A percentile compares a stretch with the other conserved stretches of the same genome.
phyloP scores from a whole-genome alignment of 2,329 filamentous ascomycete species.

The Triangularia setosa region DNA sequence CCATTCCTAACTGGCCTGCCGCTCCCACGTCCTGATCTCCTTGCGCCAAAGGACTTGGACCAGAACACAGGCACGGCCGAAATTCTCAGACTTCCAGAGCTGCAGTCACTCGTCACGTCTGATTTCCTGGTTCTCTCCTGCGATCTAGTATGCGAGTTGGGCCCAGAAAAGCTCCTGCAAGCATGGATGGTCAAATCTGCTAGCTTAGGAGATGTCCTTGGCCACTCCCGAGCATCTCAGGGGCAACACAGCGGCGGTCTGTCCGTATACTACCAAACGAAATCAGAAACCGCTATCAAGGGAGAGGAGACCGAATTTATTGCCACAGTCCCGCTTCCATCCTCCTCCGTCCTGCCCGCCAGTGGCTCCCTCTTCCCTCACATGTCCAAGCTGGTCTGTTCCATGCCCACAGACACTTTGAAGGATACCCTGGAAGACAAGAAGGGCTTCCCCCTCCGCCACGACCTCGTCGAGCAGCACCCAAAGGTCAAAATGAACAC shows the following conservation, averaged over 20 bases:
- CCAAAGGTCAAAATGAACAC: constrained; percentile 75
- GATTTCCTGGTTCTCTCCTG: constrained; percentile 92
- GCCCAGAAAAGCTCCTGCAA: constrained; percentile 77
- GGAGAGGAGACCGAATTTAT: constrained; percentile 92
- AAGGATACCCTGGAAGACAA: constrained; percentile 77
- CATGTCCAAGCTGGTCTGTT: constrained; percentile 76
- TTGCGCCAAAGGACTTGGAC: constrained; percentile 72
- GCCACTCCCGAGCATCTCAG: constrained; percentile 40
- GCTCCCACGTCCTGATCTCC: constrained; percentile 66
- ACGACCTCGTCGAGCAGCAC: constrained; percentile 70
- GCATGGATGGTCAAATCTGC: constrained; percentile 87
- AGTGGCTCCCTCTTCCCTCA: constrained; percentile 62
- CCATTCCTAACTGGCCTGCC: constrained; percentile 73
- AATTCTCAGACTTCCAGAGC: constrained; percentile 77
- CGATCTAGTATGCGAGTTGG: constrained; percentile 86
- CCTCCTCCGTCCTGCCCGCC: constrained; percentile 52
- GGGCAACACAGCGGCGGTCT: constrained; percentile 65
- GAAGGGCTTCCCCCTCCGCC: constrained; percentile 68
- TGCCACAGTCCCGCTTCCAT: constrained; percentile 65
- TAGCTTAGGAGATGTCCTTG: constrained; percentile 60
- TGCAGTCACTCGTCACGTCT: constrained; percentile 70
- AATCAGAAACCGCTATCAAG: constrained; percentile 70
- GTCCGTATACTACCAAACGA: constrained; percentile 88
- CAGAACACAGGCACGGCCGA: constrained; percentile 87
- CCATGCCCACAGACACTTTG: constrained; percentile 82